These are phyloP conservation scores for Fusarium camptoceras DNA, from an alignment of 2,329 filamentous ascomycete genomes.

Conservation along the genomic window DNA sequence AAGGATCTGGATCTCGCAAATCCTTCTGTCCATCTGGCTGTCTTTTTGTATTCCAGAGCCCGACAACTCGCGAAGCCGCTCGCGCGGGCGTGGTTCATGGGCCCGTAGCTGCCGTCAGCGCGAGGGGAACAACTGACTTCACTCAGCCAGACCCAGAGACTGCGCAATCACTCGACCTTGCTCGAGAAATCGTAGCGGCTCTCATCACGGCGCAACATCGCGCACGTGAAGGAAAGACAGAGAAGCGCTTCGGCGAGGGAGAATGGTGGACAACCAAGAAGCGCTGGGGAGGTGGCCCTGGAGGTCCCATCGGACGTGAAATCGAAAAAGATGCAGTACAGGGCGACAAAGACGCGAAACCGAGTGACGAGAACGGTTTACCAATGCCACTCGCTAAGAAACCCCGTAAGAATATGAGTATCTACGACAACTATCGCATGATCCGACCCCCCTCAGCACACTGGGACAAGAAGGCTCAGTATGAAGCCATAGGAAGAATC, in stretches of 20 bases:
- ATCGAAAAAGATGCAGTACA: constrained; percentile 61
- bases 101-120: constrained; percentile 70
- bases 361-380: constrained; percentile 42
- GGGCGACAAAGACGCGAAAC: constrained; percentile 59
- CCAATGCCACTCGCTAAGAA: constrained; percentile 56
- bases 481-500: constrained; percentile 66
- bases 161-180: constrained; percentile 72
- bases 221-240: constrained; percentile 66
- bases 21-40: constrained; percentile 70
- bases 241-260: constrained; percentile 67
- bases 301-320: constrained; percentile 72
- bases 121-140: constrained; percentile 67
- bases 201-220: constrained; percentile 74
- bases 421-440: constrained; percentile 74
- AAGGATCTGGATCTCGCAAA: constrained; percentile 52
- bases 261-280: constrained; percentile 71
- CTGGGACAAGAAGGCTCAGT: constrained; percentile 71
- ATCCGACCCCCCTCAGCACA: constrained; percentile 66
- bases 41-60: constrained; percentile 70
- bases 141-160: constrained; percentile 55
- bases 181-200: constrained; percentile 69
- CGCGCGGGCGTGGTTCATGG: constrained; percentile 71
- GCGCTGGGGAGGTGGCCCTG: constrained; percentile 72
- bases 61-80: constrained; percentile 69
- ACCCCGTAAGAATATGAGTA: constrained; percentile 65